Conservation (phyloP, 257 asterid genomes). For the Craterostigma plantagineum region DNA sequence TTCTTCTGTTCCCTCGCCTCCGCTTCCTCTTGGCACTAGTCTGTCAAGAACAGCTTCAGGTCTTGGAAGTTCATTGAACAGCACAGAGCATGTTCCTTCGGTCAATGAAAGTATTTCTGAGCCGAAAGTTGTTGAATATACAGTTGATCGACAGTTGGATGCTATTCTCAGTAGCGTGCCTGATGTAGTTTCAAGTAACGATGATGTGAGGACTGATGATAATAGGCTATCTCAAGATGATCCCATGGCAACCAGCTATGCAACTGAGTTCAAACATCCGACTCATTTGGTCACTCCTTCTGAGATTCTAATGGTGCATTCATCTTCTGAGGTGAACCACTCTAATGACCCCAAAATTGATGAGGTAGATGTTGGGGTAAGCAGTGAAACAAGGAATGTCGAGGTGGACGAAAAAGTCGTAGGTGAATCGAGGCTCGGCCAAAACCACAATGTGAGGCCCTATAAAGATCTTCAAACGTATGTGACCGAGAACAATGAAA, state of each 20-base stretch:
- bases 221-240: slow-evolving; percentile 39
- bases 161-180: slow-evolving; percentile 26
- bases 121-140: slow-evolving; percentile 37
- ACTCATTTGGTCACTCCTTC: slow-evolving; percentile 96
- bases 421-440: slow-evolving; percentile 48
- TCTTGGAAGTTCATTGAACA: slow-evolving; percentile 38
- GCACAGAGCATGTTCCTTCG: slow-evolving; percentile 34
- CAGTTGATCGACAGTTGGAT: slow-evolving; percentile 65
- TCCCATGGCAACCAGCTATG: slow-evolving; percentile 34
- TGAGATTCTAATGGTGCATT: slow-evolving; percentile 71
- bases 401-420: slow-evolving; percentile 73
- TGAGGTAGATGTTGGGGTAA: slow-evolving; percentile 45
- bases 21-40: slow-evolving; percentile 66
- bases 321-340: slow-evolving; percentile 53
- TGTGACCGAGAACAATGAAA: slow-evolving; percentile 57
- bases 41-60: slow-evolving; percentile 56
- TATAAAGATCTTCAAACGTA: slow-evolving; percentile 34
- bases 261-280: slow-evolving; percentile 75
- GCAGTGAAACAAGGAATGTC: slow-evolving; percentile 33
- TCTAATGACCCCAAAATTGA: slow-evolving; percentile 40
- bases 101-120: slow-evolving; percentile 28
- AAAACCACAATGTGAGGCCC: slow-evolving; percentile 30
- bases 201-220: slow-evolving; percentile 34
- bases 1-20: slow-evolving; percentile 38
- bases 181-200: slow-evolving; percentile 45